Conservation (phyloP, 208 protist species). For the Crithidia mellificae region DNA sequence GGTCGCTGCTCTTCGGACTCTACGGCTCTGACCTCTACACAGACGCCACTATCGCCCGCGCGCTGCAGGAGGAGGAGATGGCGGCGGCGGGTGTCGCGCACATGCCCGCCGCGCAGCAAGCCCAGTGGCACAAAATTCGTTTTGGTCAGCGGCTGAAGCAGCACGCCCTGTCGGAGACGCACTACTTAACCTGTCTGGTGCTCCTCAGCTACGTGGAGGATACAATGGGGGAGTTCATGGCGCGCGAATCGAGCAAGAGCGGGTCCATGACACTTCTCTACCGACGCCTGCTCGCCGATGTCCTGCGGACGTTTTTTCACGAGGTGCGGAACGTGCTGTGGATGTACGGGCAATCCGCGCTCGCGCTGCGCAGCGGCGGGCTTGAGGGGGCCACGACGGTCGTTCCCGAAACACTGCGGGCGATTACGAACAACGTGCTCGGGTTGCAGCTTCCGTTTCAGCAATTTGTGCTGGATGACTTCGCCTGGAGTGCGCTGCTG, state of each 20-base stretch:
- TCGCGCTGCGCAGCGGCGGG: slow-evolving; percentile 19
- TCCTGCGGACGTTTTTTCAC: slow-evolving; percentile 9
- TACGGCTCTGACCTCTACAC: slow-evolving; percentile 31
- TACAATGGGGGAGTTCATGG: neutral
- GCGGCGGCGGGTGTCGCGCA: slow-evolving; percentile 14
- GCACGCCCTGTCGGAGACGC: slow-evolving; percentile 31
- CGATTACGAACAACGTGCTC: slow-evolving; percentile 15
- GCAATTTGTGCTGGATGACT: neutral
- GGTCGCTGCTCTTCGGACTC: slow-evolving; percentile 23
- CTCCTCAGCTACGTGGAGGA: slow-evolving; percentile 18
- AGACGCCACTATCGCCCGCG: slow-evolving; percentile 8
- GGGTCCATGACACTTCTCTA: slow-evolving; percentile 14
- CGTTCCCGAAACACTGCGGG: slow-evolving; percentile 10
- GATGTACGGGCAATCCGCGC: slow-evolving; percentile 13
- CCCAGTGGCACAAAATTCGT: slow-evolving; percentile 9
- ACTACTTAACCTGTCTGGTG: slow-evolving; percentile 24
- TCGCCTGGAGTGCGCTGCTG: neutral
- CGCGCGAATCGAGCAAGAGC: neutral
- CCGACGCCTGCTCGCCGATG: slow-evolving; percentile 8
- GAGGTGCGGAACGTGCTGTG: slow-evolving; percentile 15
- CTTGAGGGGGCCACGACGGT: slow-evolving; percentile 1
- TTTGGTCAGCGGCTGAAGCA: slow-evolving; percentile 8
- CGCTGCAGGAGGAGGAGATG: slow-evolving; percentile 16
- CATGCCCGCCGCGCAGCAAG: slow-evolving; percentile 25
- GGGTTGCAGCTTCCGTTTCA: slow-evolving; percentile 16